Base-by-base conservation (phyloP, 345 rosid genomes). In the Brassica carinata region DNA sequence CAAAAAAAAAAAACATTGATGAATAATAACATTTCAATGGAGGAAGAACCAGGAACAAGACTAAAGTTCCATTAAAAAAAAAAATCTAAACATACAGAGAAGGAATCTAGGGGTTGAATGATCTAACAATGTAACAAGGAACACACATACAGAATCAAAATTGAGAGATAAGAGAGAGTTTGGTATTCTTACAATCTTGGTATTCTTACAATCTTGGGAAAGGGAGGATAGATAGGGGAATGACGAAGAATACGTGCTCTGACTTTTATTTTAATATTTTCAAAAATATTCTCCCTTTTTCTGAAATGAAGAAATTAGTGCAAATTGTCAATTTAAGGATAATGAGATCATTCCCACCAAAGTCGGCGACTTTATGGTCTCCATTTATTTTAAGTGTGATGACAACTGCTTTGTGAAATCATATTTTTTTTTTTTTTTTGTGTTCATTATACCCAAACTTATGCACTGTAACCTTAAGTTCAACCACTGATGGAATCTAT, bases 131-230 rank as follows among this genome's bases (percentile, higher is more conserved):
- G 51, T 2, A 45, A 31, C 23, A 40, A 29, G 8, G 8, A 43
- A 69, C 11, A 77, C 36, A 67, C 8, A 55, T 7, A 34, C 11
- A 23, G 6, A 53, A 57, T 11, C 14, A 34, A 48, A n/a, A 69
- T 18, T 36, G 26, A 69, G 23, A 67, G 57, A 61, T 57, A 65
- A 48, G 57, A 48, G 57, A 14, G 57, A 48, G 5, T 14, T 65
- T 72, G 77, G 33, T 57, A 73, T 72, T 79, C 82, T 79, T 72
- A 79, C 82, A 70, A 72, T 71, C 7, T 53, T 51, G 71, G 5
- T 57, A 73, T 72, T 79, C 82, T 79, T 72, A 79, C 82, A 70
- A 72, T 71, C 7, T 53, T 51, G 71, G 5, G 65, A 30, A 65
- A 65, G 36, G 65, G 70, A 65, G 27, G 71, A 65, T 43, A 51